Evolutionary conservation across 768 basidiomycete genomes (phyloP), one percentile per base, ranked within the genome.

Genomic region (Strobilomyces dryophilus): DNA sequence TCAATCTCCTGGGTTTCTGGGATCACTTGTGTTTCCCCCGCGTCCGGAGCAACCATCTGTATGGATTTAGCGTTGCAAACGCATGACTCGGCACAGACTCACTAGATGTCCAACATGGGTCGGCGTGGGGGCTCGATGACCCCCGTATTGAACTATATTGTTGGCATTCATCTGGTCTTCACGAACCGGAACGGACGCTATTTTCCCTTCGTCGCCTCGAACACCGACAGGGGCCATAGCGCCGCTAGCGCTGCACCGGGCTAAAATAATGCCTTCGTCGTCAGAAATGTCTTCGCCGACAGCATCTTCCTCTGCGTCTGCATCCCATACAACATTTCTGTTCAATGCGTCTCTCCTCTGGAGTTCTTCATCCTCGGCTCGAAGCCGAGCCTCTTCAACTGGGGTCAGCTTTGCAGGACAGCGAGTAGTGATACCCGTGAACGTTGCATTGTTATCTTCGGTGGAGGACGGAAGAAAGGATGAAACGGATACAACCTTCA

Each of bases 401-500:
- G 85, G 83, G 1, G 82, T 82, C 2, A 83, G 71, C 47, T 66
- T 70, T 9, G 74, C 74, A 15, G 69, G 68, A 51, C 60, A 59
- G 32, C 56, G 55, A 3, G 57, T 52, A 11, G 73, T 66, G 1
- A 72, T 80, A 26, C 85, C 85, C 4, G 74, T 64, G 60, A 83
- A 84, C 1, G 75, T 65, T 5, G 79, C 79, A 53, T 80, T 71
- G 45, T 87, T 79, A 55, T 85, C 74, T 49, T 84, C 81, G 3
- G 71, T 74, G 17, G 76, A 74, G 4, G 81, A 81, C 3, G 91
- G 91, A 21, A 93, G 75, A 58, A 83, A 87, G 5, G 79, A 79
- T 1, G 87, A 82, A 41, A 93, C 81, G 0, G 90, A 92, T 15
- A 84, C 76, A 24, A 92, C 78, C 47, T 76, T 83, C 51, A 92